Base-by-base conservation (phyloP, 2,329 filamentous ascomycete genomes). In the Verticillium alfalfae region DNA sequence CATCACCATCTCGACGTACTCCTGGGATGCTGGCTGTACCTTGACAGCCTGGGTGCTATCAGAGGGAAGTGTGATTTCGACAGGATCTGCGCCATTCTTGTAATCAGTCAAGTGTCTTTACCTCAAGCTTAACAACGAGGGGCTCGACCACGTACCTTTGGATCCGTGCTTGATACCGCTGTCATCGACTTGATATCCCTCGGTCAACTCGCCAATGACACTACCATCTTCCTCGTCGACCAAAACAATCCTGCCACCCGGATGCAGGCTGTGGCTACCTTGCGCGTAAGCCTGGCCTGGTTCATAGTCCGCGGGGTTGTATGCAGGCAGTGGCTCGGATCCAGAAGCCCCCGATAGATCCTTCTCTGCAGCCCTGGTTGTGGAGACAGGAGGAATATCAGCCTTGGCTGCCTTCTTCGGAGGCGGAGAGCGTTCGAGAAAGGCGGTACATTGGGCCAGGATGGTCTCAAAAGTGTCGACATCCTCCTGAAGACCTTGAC, bases 401-500 rank as follows among this genome's bases (percentile, higher is more conserved):
- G 72, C 72, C 67, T 76, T 71, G 64, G 72, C 68, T 56, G 60
- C 68, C 34, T 71, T 64, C 65, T 75, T 78, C 10, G 85, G 88
- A 7, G 91, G 87, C 49, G 88, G 81, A 10, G 91, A 89, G 55
- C 93, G 87, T 75, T 98, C 94, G 5, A 97, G 84, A 74, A 99
- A 98, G 2, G 94, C 92, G 2, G 94, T 98, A 76, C 94, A 98
- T 77, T 98, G 93, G n/a, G 94, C 94, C 58, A 98, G 83, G 66
- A 98, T 98, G 3, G 94, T 97, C 80, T 98, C 94, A 70, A 97
- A 98, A 0, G 94, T 98, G 72, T 97, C 93, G 52, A 96, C 83
- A 73, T 97, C 94, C 73, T 98, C 93, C 74, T 97, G 93, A 1
- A 91, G 85, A 34, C 91, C 89, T 38, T 84, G 81, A 38, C 91